Evolutionary conservation across 345 rosid species (phyloP).

Genomic region (Populus tremula): DNA sequence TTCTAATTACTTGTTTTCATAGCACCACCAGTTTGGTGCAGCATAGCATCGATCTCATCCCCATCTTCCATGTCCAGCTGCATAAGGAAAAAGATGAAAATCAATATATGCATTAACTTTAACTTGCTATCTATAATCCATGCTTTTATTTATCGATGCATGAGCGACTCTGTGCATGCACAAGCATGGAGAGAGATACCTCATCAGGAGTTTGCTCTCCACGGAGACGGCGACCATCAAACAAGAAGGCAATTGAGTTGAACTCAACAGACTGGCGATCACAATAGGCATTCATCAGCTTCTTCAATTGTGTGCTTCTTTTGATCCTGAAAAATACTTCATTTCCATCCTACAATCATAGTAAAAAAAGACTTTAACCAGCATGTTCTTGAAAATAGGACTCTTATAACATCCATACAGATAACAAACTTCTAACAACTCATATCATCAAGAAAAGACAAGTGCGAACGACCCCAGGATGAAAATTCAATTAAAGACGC

Average conservation of each 20-base stretch:
- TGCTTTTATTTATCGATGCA: neutral
- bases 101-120: neutral
- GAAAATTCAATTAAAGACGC: neutral
- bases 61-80: conserved; percentile 91
- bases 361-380: neutral
- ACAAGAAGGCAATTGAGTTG: conserved; percentile 75
- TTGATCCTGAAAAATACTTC: conserved; percentile 86
- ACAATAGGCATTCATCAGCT: conserved; percentile 88
- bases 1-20: neutral
- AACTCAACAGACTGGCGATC: conserved; percentile 76
- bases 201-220: conserved; percentile 85
- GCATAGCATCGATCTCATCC: conserved; percentile 86
- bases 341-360: conserved; percentile 61
- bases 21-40: conserved; percentile 73
- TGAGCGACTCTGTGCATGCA: neutral
- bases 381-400: neutral
- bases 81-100: neutral
- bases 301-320: conserved; percentile 81
- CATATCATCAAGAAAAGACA: neutral
- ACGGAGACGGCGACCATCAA: conserved; percentile 83
- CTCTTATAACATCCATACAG: neutral
- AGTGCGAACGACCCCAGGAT: neutral
- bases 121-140: neutral
- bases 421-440: neutral
- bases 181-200: conserved; percentile 29